Percentiles rank a stretch among this genome's conserved stretches.
These are phyloP conservation scores for Cucumis hystrix DNA, from an alignment of 306 rosid species.

Conservation along the genomic window DNA sequence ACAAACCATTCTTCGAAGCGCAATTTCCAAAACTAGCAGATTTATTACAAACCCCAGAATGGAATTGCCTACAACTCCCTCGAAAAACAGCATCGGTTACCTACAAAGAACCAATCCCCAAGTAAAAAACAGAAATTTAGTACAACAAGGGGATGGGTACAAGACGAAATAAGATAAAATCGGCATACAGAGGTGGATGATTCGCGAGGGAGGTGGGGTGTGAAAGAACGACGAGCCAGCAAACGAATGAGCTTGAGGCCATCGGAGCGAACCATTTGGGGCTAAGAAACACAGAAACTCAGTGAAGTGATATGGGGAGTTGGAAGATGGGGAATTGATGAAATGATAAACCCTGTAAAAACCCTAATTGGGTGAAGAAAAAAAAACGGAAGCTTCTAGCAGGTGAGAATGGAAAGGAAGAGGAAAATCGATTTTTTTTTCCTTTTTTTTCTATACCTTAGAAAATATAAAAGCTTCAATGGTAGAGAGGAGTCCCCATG, in stretches of 20 bases:
- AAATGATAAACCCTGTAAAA: slow-evolving; percentile 42
- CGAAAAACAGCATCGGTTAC: slow-evolving; percentile 20
- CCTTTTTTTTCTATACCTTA: no score
- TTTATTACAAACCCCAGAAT: slow-evolving; percentile 24
- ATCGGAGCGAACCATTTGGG: slow-evolving; percentile 66
- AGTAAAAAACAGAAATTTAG: not conserved
- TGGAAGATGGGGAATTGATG: not conserved
- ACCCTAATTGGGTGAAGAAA: slow-evolving; percentile 25
- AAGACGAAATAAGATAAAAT: not conserved
- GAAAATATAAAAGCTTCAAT: not conserved
- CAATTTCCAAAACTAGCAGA: slow-evolving; percentile 22
- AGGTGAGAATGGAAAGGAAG: not conserved
- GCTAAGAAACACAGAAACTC: not conserved
- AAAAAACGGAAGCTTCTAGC: slow-evolving; percentile 30
- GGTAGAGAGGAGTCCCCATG: not conserved
- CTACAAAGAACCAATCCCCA: slow-evolving; percentile 18
- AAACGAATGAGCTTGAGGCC: slow-evolving; percentile 36
- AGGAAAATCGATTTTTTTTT: not conserved
- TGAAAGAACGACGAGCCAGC: slow-evolving; percentile 40
- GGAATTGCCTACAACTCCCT: slow-evolving; percentile 33
- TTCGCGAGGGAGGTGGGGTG: slow-evolving; percentile 6
- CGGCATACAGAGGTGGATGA: slow-evolving; percentile 17
- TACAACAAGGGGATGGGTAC: not conserved
- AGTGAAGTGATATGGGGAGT: not conserved
- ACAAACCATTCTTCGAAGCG: slow-evolving; percentile 27